A percentile compares a stretch with the other conserved stretches of the same genome.
Conservation (phyloP, 768 basidiomycete species). For the Auricularia auricula-judae region DNA sequence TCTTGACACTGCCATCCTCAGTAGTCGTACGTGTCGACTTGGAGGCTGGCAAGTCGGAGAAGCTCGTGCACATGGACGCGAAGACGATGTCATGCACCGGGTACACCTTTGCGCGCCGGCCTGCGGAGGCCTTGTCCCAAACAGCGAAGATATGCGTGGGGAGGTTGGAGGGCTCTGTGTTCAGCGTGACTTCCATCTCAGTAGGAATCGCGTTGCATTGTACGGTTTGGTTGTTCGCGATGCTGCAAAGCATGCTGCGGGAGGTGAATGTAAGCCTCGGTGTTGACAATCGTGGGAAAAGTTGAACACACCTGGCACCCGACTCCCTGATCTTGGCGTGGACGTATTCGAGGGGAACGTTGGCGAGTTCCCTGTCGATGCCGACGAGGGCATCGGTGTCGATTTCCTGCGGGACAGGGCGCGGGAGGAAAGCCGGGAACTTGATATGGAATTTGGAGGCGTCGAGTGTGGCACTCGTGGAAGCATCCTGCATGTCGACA, state of each 20-base stretch:
- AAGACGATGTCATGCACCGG: constrained; percentile 64
- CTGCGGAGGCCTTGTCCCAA: constrained; percentile 14
- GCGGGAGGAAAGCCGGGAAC: constrained; percentile 58
- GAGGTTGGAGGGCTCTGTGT: constrained; percentile 16
- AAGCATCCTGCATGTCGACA: constrained; percentile 3
- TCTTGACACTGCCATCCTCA: constrained; percentile 18
- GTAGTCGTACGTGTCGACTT: neutral
- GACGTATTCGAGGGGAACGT: constrained; percentile 55
- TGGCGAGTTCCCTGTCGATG: constrained; percentile 38
- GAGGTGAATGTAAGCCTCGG: constrained; percentile 6
- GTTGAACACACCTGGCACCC: constrained; percentile 30
- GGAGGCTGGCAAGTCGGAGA: constrained; percentile 42
- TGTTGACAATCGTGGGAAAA: neutral
- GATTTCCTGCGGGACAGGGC: constrained; percentile 49
- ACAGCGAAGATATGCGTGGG: constrained; percentile 29
- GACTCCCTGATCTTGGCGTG: constrained; percentile 36
- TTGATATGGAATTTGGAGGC: neutral
- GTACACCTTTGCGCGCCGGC: constrained; percentile 30
- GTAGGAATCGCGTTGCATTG: constrained; percentile 26
- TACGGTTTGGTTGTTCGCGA: constrained; percentile 10
- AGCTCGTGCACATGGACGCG: constrained; percentile 53
- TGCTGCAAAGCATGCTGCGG: constrained; percentile 2
- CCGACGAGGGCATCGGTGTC: constrained; percentile 42
- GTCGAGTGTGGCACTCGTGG: neutral
- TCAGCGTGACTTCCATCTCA: constrained; percentile 31